Evolutionary conservation across 768 basidiomycete genomes (phyloP), one percentile per base, ranked within the genome.

Genomic region (Leccinum arenicola): DNA sequence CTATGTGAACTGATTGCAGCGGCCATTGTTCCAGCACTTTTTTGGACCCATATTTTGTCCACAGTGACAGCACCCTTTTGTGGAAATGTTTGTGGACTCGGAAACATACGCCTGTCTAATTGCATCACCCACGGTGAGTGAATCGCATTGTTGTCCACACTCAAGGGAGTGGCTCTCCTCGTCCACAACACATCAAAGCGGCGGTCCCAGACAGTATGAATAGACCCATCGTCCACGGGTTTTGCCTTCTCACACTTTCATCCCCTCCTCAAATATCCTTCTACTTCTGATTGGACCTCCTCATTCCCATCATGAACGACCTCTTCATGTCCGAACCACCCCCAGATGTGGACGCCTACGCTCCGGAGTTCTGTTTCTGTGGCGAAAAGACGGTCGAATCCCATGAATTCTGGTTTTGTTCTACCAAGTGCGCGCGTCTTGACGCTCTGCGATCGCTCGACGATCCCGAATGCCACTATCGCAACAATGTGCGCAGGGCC

Each of bases 341-440:
- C 6, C 60, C 59, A 17, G n/a, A 31, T 7, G 33, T 62, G 23
- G 64, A 68, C 11, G 36, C 53, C 19, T 66, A 56, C 15, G 48
- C 61, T 25, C 62, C 62, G 0, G 53, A 66, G 19, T 35, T 60
- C 15, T 73, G 72, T 48, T 66, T 66, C 49, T 74, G 72, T 15
- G 73, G 73, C 15, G 58, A 40, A 12, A 50, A 45, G 38, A 73
- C 72, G 0, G 45, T 61, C 0, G 55, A 64, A 52, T 62, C 54
- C 11, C 72, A 73, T 38, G 71, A 74, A 0, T 69, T 66, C 48
- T 72, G 60, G 59, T 74, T 61, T 50, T 73, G 72, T 40, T 73
- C 73, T 19, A 59, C 57, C 3, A 2, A 56, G 0, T 74, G 73
- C 11, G 73, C 72, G 9, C 71, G 66, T 21, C 38, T 17, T 15